These are phyloP conservation scores for Tuber magnatum DNA, from an alignment of 495 filamentous ascomycete species.

Conservation along the genomic window DNA sequence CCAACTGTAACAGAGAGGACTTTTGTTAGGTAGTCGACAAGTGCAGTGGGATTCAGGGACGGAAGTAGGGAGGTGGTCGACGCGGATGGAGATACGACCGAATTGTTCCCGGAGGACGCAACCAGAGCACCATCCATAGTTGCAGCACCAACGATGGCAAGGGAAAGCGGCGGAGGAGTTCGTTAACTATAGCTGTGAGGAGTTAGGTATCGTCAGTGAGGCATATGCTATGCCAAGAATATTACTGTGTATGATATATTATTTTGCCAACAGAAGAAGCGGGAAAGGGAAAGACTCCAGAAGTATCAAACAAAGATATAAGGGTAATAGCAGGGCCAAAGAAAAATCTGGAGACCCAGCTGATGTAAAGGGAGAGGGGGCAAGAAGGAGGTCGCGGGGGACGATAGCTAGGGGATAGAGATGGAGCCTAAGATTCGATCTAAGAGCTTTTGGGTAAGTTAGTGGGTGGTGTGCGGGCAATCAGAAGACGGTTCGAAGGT, in stretches of 20 bases:
- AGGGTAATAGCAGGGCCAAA: conserved; percentile 7
- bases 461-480: not conserved
- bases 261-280: conserved; percentile 5
- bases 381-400: conserved; percentile 4
- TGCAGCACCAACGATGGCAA: conserved; percentile 1
- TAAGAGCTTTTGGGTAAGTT: not conserved
- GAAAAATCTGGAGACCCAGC: conserved; percentile 12
- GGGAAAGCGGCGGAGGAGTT: conserved; percentile 10
- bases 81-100: conserved; percentile 14
- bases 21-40: conserved; percentile 72
- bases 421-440: conserved; percentile 21
- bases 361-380: conserved; percentile 11
- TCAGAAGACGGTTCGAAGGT: not conserved
- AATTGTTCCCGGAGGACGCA: conserved; percentile 16
- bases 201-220: conserved; percentile 17
- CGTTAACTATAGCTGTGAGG: conserved; percentile 12
- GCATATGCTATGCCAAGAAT: conserved; percentile 25
- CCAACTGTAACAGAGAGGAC: conserved; percentile 80
- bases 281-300: conserved; percentile 5
- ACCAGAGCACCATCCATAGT: conserved; percentile 33
- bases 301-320: conserved; percentile 19
- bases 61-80: conserved; percentile 30
- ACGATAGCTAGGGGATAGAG: not conserved
- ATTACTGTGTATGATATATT: conserved; percentile 9
- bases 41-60: conserved; percentile 48